Evolutionary conservation across 2,329 filamentous ascomycete species (phyloP), one percentile per base, ranked within the genome.

Genomic region (Hortaea werneckii): DNA sequence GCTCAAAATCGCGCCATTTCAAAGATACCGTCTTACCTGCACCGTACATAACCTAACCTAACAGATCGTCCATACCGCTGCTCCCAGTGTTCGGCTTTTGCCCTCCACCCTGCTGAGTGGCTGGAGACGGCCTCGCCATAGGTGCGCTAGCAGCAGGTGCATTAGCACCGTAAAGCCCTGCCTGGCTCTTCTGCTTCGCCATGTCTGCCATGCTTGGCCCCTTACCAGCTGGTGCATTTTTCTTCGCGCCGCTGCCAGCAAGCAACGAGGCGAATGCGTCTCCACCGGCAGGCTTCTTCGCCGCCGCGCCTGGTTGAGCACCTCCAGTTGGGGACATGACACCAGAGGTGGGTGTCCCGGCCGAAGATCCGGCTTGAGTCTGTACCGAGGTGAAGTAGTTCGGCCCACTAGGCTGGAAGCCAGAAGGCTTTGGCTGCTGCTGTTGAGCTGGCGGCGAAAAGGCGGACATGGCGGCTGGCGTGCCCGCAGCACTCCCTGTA

Each of bases 141-240:
- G 11, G 48, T 39, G 9, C 72, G 95, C 89, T 89, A 6, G 52
- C 43, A 41, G 55, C 49, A 37, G 53, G 63, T 52, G 54, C 80
- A 11, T 83, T 75, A 0, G 85, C 78, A 12, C 90, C 92, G 88
- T 94, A 98, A 52, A 98, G 87, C 6, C 89, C 88, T 11, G 89
- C 88, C 57, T 82, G 88, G 48, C 88, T 92, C 76, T 96, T 95
- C 68, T 95, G 88, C 73, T 95, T 95, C n/a, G 89, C 90, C 66
- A 98, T 79, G 65, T 94, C 89, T 29, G 88, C 89, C 69, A 98
- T 77, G 45, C 89, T 89, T 43, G 87, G 82, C 0, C 83, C 84
- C 48, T 81, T 75, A 44, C 75, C 71, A 7, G 71, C 73, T 9
- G 76, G 72, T 2, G 80, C 76, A 1, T 76, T 68, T 82, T 61